Conservation (phyloP, 2,329 filamentous ascomycete species). For the Myriangium duriaei region DNA sequence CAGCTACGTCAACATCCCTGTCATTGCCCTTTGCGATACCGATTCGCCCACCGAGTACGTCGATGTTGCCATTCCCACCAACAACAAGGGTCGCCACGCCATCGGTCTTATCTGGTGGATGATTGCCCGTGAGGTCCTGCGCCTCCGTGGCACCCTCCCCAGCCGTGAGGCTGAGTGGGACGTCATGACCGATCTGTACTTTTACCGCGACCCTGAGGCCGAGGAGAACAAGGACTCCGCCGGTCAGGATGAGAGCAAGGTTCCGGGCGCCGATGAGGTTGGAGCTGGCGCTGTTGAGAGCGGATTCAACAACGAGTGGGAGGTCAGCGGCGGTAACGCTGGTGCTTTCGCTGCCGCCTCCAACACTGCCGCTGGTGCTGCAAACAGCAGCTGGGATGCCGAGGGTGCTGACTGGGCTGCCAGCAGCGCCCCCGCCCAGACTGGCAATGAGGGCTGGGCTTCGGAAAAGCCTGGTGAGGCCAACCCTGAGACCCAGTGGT, state of each 20-base stretch:
- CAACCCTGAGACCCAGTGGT: slow-evolving; percentile 33
- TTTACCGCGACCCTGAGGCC: slow-evolving; percentile 99
- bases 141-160: slow-evolving; percentile 91
- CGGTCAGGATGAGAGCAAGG: slow-evolving; percentile 73
- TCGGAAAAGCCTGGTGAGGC: slow-evolving; percentile 24
- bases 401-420: slow-evolving; percentile 58
- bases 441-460: slow-evolving; percentile 41
- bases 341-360: slow-evolving; percentile 54
- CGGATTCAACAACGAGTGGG: slow-evolving; percentile 78
- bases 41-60: slow-evolving; percentile 99
- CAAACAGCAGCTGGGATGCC: slow-evolving; percentile 53
- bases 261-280: slow-evolving; percentile 72
- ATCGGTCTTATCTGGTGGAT: slow-evolving; percentile 99
- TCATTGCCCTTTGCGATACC: slow-evolving; percentile 97
- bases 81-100: slow-evolving; percentile 99
- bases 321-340: slow-evolving; percentile 54
- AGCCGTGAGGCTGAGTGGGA: slow-evolving; percentile 97
- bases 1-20: slow-evolving; percentile 99
- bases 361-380: slow-evolving; percentile 42
- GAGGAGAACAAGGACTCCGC: slow-evolving; percentile 95
- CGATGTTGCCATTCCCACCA: slow-evolving; percentile 98
- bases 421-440: slow-evolving; percentile 35
- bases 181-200: slow-evolving; percentile 99
- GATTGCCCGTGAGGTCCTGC: slow-evolving; percentile 98
- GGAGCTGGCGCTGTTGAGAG: slow-evolving; percentile 65